phyloP scores from a whole-genome alignment of 1,284 basidiomycete species.

The Cryptococcus floricola region DNA sequence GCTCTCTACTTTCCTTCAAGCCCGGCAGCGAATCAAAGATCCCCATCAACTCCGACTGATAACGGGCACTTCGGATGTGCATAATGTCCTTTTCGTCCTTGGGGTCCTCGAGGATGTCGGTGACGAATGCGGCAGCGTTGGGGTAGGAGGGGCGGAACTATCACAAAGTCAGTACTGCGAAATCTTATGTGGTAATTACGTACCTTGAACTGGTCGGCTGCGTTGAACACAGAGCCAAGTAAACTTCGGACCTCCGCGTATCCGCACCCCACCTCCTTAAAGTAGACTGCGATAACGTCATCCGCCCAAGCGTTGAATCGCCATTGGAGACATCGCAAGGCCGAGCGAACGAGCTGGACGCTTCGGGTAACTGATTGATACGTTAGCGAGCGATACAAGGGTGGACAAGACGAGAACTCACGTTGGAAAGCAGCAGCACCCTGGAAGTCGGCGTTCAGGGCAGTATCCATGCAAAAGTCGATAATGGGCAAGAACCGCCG shows the following conservation, averaged over 20 bases:
- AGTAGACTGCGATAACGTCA: slow-evolving; percentile 66
- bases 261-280: slow-evolving; percentile 70
- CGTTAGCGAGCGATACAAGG: neutral
- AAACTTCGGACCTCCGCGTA: slow-evolving; percentile 76
- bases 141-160: slow-evolving; percentile 64
- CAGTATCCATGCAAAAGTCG: slow-evolving; percentile 64
- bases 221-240: slow-evolving; percentile 65
- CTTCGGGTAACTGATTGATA: neutral
- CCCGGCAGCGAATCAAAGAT: slow-evolving; percentile 60
- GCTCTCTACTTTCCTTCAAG: slow-evolving; percentile 71
- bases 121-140: slow-evolving; percentile 62
- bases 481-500: slow-evolving; percentile 73
- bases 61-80: slow-evolving; percentile 61
- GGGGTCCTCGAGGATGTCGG: slow-evolving; percentile 57
- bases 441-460: slow-evolving; percentile 74
- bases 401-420: slow-evolving; percentile 62
- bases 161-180: slow-evolving; percentile 54
- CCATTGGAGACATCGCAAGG: slow-evolving; percentile 70
- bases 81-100: slow-evolving; percentile 65
- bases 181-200: neutral
- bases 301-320: slow-evolving; percentile 68
- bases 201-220: slow-evolving; percentile 68
- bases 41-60: slow-evolving; percentile 57
- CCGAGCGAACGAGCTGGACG: slow-evolving; percentile 46
- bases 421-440: slow-evolving; percentile 70